Evolutionary conservation across 306 rosid genomes (phyloP).

Genomic region (Castanopsis chinensis): DNA sequence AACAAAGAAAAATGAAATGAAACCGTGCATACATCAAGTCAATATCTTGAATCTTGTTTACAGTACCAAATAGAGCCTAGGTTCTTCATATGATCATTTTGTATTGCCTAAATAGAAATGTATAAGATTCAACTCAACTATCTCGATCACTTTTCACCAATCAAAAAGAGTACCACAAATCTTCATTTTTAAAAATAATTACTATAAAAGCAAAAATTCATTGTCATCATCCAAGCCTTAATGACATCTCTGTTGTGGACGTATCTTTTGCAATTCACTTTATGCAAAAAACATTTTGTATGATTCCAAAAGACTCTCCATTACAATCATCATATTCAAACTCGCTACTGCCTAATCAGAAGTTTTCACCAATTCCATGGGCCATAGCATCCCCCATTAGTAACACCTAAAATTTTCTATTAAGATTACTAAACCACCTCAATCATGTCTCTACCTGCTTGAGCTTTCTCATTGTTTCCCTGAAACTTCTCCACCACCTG

Average conservation of each 20-base stretch:
- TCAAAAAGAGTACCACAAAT: not conserved
- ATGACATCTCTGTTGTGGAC: not conserved
- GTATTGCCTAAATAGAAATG: not conserved
- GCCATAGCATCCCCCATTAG: too few species aligned
- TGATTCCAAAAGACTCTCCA: not conserved
- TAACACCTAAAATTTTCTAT: not conserved
- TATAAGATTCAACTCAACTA: not conserved
- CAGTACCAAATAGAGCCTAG: not conserved
- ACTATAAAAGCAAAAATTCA: not conserved
- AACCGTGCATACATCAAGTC: not conserved
- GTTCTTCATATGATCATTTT: not conserved
- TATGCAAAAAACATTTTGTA: not conserved
- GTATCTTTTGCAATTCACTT: not conserved
- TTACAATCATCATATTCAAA: not conserved
- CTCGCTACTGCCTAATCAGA: not conserved
- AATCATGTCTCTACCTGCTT: not conserved
- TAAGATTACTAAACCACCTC: not conserved
- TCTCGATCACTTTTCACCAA: not conserved
- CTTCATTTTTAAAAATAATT: not conserved
- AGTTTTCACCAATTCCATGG: too few species aligned
- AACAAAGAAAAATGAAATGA: not conserved
- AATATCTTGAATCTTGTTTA: not conserved
- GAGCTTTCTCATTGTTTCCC: not conserved
- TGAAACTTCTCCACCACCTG: not conserved
- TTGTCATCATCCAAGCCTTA: conserved; percentile 1